These are phyloP conservation scores for Globisporangium polare DNA, from an alignment of 352 stramenopile genomes.

Conservation along the genomic window DNA sequence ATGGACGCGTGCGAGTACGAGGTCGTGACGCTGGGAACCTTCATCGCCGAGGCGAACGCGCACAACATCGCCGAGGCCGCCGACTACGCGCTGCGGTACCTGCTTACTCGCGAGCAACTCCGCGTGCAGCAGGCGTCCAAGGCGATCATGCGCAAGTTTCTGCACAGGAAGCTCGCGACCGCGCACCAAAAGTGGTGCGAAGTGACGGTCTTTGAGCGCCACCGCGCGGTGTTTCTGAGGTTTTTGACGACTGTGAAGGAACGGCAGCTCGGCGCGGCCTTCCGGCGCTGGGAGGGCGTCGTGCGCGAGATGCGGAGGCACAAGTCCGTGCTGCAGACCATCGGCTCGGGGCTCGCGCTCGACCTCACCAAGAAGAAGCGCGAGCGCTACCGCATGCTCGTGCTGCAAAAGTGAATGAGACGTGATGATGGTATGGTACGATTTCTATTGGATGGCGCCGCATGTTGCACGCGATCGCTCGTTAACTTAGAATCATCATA, in stretches of 20 bases:
- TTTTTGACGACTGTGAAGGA: slow-evolving; percentile 44
- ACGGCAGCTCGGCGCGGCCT: slow-evolving; percentile 48
- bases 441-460: not conserved
- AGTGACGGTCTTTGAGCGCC: slow-evolving; percentile 37
- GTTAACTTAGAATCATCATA: slow-evolving; percentile 1
- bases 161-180: slow-evolving; percentile 32
- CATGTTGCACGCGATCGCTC: not conserved
- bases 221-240: slow-evolving; percentile 35
- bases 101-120: slow-evolving; percentile 47
- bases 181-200: slow-evolving; percentile 46
- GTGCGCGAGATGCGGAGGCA: slow-evolving; percentile 40
- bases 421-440: not conserved
- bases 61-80: slow-evolving; percentile 49
- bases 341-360: slow-evolving; percentile 50
- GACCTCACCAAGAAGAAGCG: slow-evolving; percentile 62
- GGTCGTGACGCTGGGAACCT: slow-evolving; percentile 29
- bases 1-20: slow-evolving; percentile 47
- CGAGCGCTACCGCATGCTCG: slow-evolving; percentile 62
- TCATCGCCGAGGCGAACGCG: slow-evolving; percentile 34
- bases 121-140: slow-evolving; percentile 46
- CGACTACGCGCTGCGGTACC: slow-evolving; percentile 59
- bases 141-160: slow-evolving; percentile 39
- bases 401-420: slow-evolving; percentile 50
- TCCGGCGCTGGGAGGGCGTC: slow-evolving; percentile 51
- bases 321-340: slow-evolving; percentile 32